Conservation (phyloP, 768 basidiomycete genomes). For the Terana coerulea region DNA sequence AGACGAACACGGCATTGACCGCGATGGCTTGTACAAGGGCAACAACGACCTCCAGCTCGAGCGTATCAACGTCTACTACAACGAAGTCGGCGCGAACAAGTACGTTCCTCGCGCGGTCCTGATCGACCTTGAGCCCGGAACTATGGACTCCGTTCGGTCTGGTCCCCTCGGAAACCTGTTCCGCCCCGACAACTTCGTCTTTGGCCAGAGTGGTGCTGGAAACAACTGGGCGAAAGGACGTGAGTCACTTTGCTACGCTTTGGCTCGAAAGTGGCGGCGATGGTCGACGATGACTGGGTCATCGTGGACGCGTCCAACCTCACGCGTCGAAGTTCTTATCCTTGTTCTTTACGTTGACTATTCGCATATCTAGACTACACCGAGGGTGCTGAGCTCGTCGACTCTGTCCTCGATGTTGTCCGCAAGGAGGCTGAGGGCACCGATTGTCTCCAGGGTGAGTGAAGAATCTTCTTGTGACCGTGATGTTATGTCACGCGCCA, state of each 20-base stretch:
- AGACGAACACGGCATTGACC: constrained; percentile 95
- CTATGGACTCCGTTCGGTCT: constrained; percentile 89
- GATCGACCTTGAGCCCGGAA: constrained; percentile 96
- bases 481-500: constrained; percentile 16
- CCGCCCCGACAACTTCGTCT: constrained; percentile 98
- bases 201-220: constrained; percentile 96
- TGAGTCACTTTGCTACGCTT: constrained; percentile 43
- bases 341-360: constrained; percentile 15
- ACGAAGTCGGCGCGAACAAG: constrained; percentile 92
- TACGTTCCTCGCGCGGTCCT: constrained; percentile 98
- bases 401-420: constrained; percentile 96
- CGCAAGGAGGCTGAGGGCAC: constrained; percentile 98
- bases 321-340: background rate
- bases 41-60: constrained; percentile 94
- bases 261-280: background rate
- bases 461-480: background rate
- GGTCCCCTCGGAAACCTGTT: constrained; percentile 89
- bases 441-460: constrained; percentile 90
- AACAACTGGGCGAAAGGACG: constrained; percentile 99
- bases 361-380: constrained; percentile 64
- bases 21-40: constrained; percentile 92
- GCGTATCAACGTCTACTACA: constrained; percentile 97
- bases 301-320: constrained; percentile 6
- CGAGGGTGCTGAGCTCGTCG: constrained; percentile 97
- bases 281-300: background rate